A percentile compares a stretch with the other conserved stretches of the same genome.
phyloP scores from a whole-genome alignment of 2,329 filamentous ascomycete species.

The Fusarium sp. region DNA sequence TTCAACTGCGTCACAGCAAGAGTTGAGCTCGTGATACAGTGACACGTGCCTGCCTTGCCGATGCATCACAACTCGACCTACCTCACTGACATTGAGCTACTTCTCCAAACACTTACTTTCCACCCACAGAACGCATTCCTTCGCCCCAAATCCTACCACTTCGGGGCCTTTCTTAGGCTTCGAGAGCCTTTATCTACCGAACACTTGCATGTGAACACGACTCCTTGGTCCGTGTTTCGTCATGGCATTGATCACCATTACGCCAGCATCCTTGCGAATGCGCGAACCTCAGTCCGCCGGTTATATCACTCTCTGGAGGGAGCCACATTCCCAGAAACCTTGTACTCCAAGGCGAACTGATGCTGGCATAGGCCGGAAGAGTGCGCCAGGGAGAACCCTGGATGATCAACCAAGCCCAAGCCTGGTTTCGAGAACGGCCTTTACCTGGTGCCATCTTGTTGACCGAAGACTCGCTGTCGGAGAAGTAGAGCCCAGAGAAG shows the following conservation, averaged over 20 bases:
- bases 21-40: background rate
- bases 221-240: background rate
- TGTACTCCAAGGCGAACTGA: background rate
- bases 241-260: background rate
- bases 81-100: background rate
- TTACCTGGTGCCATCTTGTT: background rate
- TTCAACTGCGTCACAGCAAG: background rate
- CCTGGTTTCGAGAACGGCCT: background rate
- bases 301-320: background rate
- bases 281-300: background rate
- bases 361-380: background rate
- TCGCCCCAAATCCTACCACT: background rate
- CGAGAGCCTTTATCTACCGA: background rate
- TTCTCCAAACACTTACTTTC: background rate
- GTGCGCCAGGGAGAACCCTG: background rate
- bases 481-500: slow-evolving; percentile 35
- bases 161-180: background rate
- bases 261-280: background rate
- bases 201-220: background rate
- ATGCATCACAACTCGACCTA: background rate
- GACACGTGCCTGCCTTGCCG: background rate
- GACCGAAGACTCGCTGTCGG: slow-evolving; percentile 13
- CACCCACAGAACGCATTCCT: background rate
- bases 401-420: background rate
- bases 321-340: background rate